Conservation (phyloP, 192 early-diverging fungal genomes). For the Spizellomyces sp. region DNA sequence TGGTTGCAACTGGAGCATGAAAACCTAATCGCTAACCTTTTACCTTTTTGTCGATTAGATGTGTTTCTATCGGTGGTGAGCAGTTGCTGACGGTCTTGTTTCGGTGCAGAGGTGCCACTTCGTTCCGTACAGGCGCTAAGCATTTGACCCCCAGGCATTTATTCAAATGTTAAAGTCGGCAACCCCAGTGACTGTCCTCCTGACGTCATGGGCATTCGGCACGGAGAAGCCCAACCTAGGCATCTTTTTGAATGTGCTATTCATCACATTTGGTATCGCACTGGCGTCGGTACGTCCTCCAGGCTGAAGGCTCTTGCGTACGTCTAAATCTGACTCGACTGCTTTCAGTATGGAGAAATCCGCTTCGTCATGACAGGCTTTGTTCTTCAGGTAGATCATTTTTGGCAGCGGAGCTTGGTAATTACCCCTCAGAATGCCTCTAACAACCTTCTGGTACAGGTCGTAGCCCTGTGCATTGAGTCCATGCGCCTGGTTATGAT, state of each 20-base stretch:
- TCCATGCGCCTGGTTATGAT: conserved; percentile 39
- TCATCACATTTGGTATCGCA: conserved; percentile 41
- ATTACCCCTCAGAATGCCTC: neutral
- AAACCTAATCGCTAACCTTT: neutral
- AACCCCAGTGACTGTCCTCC: conserved; percentile 38
- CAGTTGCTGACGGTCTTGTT: no score
- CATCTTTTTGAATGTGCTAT: conserved; percentile 30
- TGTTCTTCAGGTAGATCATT: neutral
- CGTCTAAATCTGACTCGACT: no score
- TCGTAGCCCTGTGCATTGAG: conserved; percentile 32
- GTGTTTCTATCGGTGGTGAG: conserved; percentile 33
- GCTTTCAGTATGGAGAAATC: conserved; percentile 30
- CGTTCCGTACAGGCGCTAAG: no score
- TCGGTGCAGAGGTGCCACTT: no score
- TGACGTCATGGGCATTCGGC: conserved; percentile 16
- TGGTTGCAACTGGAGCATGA: no score
- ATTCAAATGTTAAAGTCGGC: conserved; percentile 47
- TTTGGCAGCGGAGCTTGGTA: neutral
- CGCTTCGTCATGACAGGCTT: conserved; percentile 38
- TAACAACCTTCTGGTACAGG: conserved; percentile 19
- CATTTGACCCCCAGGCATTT: conserved; percentile 8
- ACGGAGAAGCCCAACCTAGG: conserved; percentile 29
- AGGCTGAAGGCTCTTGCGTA: no score
- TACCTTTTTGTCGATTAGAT: conserved; percentile 1
- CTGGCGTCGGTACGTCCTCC: conserved; percentile 25